Conservation (phyloP, 139 green algal genomes). For the Chloropicon primus region DNA sequence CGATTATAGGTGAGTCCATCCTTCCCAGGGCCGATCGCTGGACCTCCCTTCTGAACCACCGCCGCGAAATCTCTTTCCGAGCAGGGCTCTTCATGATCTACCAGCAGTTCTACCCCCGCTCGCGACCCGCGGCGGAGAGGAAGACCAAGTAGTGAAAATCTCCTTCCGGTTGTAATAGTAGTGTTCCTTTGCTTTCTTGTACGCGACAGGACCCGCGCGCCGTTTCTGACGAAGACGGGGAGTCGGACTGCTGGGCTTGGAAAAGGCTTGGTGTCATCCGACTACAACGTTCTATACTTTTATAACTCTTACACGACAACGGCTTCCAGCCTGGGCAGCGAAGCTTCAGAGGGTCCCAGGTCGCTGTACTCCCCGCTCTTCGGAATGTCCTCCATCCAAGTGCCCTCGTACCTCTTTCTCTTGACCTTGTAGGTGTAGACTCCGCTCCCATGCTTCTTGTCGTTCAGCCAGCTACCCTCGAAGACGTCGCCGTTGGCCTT, state of each 20-base stretch:
- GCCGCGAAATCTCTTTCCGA: neutral
- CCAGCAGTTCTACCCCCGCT: neutral
- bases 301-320: too few relatives aligned
- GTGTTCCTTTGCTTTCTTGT: too few relatives aligned
- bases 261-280: too few relatives aligned
- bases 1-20: neutral
- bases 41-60: neutral
- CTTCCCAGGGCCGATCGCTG: neutral
- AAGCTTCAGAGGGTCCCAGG: neutral
- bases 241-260: too few relatives aligned
- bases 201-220: too few relatives aligned
- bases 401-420: constrained; percentile 14
- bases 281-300: too few relatives aligned
- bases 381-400: constrained; percentile 16
- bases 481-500: constrained; percentile 8
- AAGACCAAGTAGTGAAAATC: neutral
- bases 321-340: neutral
- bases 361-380: constrained; percentile 9
- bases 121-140: too few relatives aligned
- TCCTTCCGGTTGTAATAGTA: neutral
- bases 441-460: neutral
- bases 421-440: constrained; percentile 29
- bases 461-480: constrained; percentile 1
- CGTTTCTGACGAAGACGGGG: too few relatives aligned
- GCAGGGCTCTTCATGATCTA: neutral